Evolutionary conservation across 2,329 filamentous ascomycete genomes (phyloP), one percentile per base, ranked within the genome.

Genomic region (Penicillium sp.): DNA sequence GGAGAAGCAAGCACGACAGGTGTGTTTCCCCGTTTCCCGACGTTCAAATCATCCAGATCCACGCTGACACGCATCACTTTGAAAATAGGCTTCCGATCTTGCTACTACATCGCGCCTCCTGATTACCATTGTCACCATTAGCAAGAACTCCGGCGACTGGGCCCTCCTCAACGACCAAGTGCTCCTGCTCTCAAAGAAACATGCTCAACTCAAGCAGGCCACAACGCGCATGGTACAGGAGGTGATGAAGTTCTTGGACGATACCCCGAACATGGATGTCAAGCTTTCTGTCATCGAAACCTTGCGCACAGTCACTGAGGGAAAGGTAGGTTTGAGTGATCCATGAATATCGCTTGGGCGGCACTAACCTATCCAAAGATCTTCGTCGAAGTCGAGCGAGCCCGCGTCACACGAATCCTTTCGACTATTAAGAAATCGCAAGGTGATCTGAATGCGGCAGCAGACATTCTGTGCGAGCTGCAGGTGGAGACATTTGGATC

Each of bases 401-500:
- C 95, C 63, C 90, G 95, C 66, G 89, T 99, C 59, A 99, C 95
- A 69, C 92, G 89, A 73, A 96, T 96, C 64, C 84, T 99, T 13
- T 98, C 95, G 51, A 87, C 97, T 77, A 98, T 99, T 83, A 98
- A 98, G 84, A 97, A 96, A 79, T 81, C 90, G 64, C 92, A 98
- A 78, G 93, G 93, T 63, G 93, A 99, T 71, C 81, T 96, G 70
- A 92, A 91, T 73, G 88, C 91, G 5, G 95, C 95, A 29, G 89
- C 91, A 53, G 93, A 98, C 68, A 95, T 95, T 61, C 85, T 99
- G 37, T 99, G 95, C 78, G 95, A 99, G 80, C 84, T 99, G 59
- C 95, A 99, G 76, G 95, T 99, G 50, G 95, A 99, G 83, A 99
- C 95, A 0, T 99, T 99, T 75, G 95, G 95, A 9, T 98, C 93